Base-by-base conservation (phyloP, 2,329 filamentous ascomycete genomes). In the Ophiocordyceps camponoti-saundersi region DNA sequence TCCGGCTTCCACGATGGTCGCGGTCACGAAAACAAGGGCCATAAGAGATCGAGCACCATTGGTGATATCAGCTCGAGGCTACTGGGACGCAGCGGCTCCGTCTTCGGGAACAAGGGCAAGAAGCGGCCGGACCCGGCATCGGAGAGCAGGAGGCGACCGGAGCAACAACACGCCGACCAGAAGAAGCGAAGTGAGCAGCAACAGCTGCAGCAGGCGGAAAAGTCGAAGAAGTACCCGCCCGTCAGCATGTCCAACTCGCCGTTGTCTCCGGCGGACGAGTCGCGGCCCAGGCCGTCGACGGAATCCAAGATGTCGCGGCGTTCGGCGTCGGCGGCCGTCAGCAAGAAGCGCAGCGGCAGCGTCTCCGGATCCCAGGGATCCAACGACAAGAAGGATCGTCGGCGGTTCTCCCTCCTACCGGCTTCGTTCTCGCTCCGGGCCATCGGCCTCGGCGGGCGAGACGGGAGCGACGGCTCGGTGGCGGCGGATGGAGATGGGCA, bases 51-150 rank as follows among this genome's bases (percentile, higher is more conserved):
- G 23, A 81, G 77, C 66, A 84, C 84, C 52, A 85, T 85, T 67
- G 87, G 79, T 58, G 87, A 77, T 63, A 77, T 95, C 48, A 80
- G 85, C 46, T 86, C 85, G 56, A 92, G 85, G 64, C 69, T 95
- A 34, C 85, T 95, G 63, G 85, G 87, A 41, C 80, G 89, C 51
- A 86, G 80, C 53, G 84, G 82, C 15, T 92, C 86, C 10, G 72
- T 92, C 49, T 89, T 92, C 59, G 80, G 83, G n/a, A 73, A 77
- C 39, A 67, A 69, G 58, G 61, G 61, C 53, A 71, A 72, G 58
- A 75, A 72, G 61, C 68, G 72, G 6, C 34, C 34, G 11, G 34
- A 39, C 12, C 34, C 15, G 34, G 15, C 15, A 8, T 10, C 34
- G 34, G 34, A 39, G 10, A 39, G 16, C 15, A 39, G 16, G 34